phyloP scores from a whole-genome alignment of 306 rosid species.

The Purshia tridentata region DNA sequence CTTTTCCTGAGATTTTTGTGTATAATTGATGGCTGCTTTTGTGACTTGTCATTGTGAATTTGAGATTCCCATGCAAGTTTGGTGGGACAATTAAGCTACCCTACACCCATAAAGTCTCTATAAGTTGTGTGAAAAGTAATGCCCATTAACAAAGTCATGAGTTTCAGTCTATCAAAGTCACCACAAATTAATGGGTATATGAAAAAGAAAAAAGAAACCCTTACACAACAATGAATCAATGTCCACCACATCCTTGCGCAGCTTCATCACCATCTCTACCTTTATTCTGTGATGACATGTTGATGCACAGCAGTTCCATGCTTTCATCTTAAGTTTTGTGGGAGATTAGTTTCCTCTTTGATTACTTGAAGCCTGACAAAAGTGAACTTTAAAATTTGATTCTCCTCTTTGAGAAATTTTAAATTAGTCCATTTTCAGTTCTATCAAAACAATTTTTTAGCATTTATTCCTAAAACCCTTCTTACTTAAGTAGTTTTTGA shows the following conservation, averaged over 20 bases:
- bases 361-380: neutral
- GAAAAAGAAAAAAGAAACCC: neutral
- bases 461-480: too few relatives aligned
- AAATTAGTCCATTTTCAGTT: too few relatives aligned
- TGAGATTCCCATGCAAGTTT: neutral
- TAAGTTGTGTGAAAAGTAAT: neutral
- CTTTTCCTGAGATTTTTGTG: neutral
- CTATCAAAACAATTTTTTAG: too few relatives aligned
- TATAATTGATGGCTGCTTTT: neutral
- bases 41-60: neutral
- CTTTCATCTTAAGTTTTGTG: too few relatives aligned
- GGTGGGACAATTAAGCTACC: neutral
- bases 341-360: neutral
- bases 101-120: neutral
- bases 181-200: neutral
- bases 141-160: neutral
- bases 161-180: neutral
- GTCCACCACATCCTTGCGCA: neutral
- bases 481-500: too few relatives aligned
- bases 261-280: neutral
- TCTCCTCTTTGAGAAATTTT: too few relatives aligned
- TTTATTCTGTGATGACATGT: neutral
- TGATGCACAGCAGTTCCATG: neutral
- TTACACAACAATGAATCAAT: neutral
- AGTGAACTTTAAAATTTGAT: neutral